These are phyloP conservation scores for Protomyces inouyei DNA, from an alignment of 1,139 yeast genomes.

Conservation along the genomic window DNA sequence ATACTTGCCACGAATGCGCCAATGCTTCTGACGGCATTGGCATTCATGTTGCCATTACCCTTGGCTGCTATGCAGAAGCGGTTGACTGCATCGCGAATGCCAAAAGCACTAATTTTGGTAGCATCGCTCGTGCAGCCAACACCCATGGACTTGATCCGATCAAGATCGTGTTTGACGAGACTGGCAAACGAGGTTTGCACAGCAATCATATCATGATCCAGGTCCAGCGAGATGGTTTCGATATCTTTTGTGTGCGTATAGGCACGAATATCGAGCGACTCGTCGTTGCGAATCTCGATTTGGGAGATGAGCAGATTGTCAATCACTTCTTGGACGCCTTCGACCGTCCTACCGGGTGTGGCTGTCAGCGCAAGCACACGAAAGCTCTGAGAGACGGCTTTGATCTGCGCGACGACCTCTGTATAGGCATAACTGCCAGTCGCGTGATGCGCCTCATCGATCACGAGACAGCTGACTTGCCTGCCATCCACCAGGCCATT, in stretches of 20 bases:
- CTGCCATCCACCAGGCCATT: conserved; percentile 73
- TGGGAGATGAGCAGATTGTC: conserved; percentile 66
- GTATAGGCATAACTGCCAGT: conserved; percentile 86
- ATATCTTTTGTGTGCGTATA: conserved; percentile 71
- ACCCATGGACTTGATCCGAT: conserved; percentile 61
- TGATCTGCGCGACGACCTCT: conserved; percentile 65
- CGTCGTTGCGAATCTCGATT: conserved; percentile 82
- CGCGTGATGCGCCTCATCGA: conserved; percentile 96
- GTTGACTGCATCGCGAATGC: conserved; percentile 65
- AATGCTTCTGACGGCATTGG: conserved; percentile 32
- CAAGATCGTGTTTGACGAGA: conserved; percentile 62
- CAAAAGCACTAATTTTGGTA: conserved; percentile 61
- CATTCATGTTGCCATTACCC: conserved; percentile 38
- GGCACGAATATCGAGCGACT: conserved; percentile 68
- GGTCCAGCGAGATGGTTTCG: conserved; percentile 54
- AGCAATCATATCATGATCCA: conserved; percentile 51
- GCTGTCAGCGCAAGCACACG: conserved; percentile 87
- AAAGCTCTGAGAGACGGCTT: conserved; percentile 59
- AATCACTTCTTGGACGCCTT: conserved; percentile 81
- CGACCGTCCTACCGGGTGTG: conserved; percentile 74
- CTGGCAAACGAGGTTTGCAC: conserved; percentile 51
- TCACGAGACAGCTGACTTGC: conserved; percentile 64
- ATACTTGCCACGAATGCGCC: conserved; percentile 58
- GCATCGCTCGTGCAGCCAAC: conserved; percentile 51
- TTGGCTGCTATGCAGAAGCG: conserved; percentile 4